phyloP scores from a whole-genome alignment of 2,329 filamentous ascomycete species.

The Thielaviopsis musarum region DNA sequence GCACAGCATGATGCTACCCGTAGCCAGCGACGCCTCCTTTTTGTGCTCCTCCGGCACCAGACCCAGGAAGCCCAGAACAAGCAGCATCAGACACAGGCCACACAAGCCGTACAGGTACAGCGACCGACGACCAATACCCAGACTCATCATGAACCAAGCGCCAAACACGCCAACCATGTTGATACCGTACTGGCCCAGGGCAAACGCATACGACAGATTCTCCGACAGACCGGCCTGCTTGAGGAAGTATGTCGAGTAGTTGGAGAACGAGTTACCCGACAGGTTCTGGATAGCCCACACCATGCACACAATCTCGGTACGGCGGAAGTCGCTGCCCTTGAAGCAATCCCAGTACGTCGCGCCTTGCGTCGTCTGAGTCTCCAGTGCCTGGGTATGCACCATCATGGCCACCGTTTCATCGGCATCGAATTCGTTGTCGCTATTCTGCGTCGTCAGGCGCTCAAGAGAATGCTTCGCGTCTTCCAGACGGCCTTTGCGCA shows the following conservation, averaged over 20 bases:
- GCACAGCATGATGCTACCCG: slow-evolving; percentile 68
- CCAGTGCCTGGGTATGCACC: slow-evolving; percentile 71
- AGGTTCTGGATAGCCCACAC: slow-evolving; percentile 48
- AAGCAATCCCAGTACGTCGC: slow-evolving; percentile 72
- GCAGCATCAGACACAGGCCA: slow-evolving; percentile 56
- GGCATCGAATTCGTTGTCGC: slow-evolving; percentile 56
- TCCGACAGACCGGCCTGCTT: slow-evolving; percentile 39
- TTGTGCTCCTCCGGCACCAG: slow-evolving; percentile 47
- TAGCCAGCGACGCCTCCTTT: slow-evolving; percentile 50
- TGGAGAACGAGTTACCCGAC: slow-evolving; percentile 46
- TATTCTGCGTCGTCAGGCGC: slow-evolving; percentile 44
- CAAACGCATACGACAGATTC: slow-evolving; percentile 37
- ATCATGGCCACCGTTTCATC: slow-evolving; percentile 86
- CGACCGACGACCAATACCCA: slow-evolving; percentile 56
- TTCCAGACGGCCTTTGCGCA: slow-evolving; percentile 44
- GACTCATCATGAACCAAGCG: slow-evolving; percentile 64
- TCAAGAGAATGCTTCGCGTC: slow-evolving; percentile 51
- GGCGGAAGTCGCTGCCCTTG: slow-evolving; percentile 56
- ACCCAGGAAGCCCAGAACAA: slow-evolving; percentile 72
- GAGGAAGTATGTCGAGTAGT: slow-evolving; percentile 48
- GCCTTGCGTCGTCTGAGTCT: slow-evolving; percentile 57
- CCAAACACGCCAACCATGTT: slow-evolving; percentile 71
- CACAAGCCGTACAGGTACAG: slow-evolving; percentile 64
- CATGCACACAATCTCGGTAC: slow-evolving; percentile 56
- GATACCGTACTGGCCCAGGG: slow-evolving; percentile 48